These are phyloP conservation scores for Thermoascus crustaceus DNA, from an alignment of 2,329 filamentous ascomycete genomes.

Conservation along the genomic window DNA sequence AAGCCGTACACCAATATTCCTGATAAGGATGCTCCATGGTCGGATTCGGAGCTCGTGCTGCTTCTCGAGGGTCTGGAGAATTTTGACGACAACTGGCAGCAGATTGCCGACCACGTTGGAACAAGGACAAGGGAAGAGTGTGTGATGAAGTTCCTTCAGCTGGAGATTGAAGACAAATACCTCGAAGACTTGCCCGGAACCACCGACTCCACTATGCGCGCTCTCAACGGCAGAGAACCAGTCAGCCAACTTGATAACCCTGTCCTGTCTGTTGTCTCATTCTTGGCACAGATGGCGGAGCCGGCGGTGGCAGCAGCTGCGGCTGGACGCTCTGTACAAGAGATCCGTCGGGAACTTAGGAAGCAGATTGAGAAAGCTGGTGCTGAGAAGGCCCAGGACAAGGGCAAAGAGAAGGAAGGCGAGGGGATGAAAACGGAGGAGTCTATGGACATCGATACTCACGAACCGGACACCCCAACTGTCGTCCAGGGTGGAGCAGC, in stretches of 20 bases:
- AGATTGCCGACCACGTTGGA: slow-evolving; percentile 84
- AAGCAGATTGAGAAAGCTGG: slow-evolving; percentile 64
- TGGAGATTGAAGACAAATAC: slow-evolving; percentile 97
- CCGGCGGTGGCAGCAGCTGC: slow-evolving; percentile 85
- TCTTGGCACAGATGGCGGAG: slow-evolving; percentile 83
- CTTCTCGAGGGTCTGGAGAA: slow-evolving; percentile 85
- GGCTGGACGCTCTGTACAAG: slow-evolving; percentile 76
- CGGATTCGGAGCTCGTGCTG: slow-evolving; percentile 78
- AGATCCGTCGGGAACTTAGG: slow-evolving; percentile 72
- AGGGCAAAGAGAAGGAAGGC: slow-evolving; percentile 43
- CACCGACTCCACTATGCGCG: slow-evolving; percentile 58
- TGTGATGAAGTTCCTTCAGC: slow-evolving; percentile 88
- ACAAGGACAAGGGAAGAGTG: slow-evolving; percentile 92
- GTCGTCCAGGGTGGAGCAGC: slow-evolving; percentile 40
- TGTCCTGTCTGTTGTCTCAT: slow-evolving; percentile 91
- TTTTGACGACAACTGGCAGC: slow-evolving; percentile 92
- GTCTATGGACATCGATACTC: slow-evolving; percentile 50
- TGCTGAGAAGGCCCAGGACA: slow-evolving; percentile 36
- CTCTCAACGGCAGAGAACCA: slow-evolving; percentile 70
- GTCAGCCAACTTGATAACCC: slow-evolving; percentile 93
- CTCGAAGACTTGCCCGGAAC: slow-evolving; percentile 64
- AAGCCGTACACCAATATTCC: slow-evolving; percentile 68
- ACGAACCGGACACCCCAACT: slow-evolving; percentile 20
- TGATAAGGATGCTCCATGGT: slow-evolving; percentile 83
- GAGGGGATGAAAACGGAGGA: slow-evolving; percentile 46